Percentiles rank a stretch among this genome's conserved stretches.
Conservation (phyloP, 2,329 filamentous ascomycete genomes). For the Aspergillus costaricaensis region DNA sequence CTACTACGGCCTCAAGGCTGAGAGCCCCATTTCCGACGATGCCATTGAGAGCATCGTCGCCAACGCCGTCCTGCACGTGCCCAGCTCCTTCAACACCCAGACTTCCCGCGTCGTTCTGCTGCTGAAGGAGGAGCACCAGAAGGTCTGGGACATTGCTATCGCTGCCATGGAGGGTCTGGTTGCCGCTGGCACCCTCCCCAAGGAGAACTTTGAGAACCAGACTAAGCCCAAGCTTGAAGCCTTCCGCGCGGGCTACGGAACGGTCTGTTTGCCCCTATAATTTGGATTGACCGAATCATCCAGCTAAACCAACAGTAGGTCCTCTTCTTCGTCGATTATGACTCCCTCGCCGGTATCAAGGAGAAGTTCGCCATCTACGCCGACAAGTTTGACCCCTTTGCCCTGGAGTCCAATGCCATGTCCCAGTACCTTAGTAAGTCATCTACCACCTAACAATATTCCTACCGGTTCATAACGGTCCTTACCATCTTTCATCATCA, state of each 20-base stretch:
- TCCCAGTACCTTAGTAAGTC: conserved; percentile 63
- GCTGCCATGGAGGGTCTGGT: conserved; percentile 56
- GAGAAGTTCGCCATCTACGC: conserved; percentile 69
- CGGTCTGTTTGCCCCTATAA: conserved; percentile 53
- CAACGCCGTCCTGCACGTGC: conserved; percentile 64
- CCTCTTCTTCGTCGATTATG: conserved; percentile 81
- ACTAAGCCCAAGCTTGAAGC: conserved; percentile 49
- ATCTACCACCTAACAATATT: too few species aligned
- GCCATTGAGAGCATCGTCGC: conserved; percentile 34
- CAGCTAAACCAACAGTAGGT: conserved; percentile 39
- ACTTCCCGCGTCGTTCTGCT: conserved; percentile 75
- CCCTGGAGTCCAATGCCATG: conserved; percentile 74
- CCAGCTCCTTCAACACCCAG: conserved; percentile 86
- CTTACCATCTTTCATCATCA: too few species aligned
- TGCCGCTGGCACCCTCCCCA: conserved; percentile 54
- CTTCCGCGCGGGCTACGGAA: conserved; percentile 75
- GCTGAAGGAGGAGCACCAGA: conserved; percentile 79
- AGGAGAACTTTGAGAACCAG: conserved; percentile 50
- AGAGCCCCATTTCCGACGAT: conserved; percentile 37
- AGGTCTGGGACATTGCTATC: conserved; percentile 79
- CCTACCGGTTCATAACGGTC: too few species aligned
- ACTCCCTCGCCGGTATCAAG: conserved; percentile 62
- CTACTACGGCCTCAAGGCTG: conserved; percentile 34
- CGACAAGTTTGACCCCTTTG: conserved; percentile 78
- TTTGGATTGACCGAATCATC: neutral